Percentiles rank a stretch among this genome's conserved stretches.
Conservation (phyloP, 345 rosid species). For the Passiflora organensis region DNA sequence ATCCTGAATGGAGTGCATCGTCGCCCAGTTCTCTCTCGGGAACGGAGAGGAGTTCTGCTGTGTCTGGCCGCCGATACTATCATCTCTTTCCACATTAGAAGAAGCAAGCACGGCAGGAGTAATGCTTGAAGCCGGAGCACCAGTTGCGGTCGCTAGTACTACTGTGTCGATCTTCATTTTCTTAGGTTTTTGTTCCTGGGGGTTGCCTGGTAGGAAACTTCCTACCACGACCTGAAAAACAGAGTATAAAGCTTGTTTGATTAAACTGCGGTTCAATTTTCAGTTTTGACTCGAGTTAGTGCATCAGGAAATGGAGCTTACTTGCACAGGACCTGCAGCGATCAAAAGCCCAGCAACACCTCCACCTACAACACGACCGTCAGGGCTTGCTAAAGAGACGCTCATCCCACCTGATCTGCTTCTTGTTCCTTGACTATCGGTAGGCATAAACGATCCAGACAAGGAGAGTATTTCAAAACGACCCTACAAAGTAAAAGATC, state of each 20-base stretch:
- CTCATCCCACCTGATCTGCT: constrained; percentile 98
- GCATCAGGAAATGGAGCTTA: constrained; percentile 5
- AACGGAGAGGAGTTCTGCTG: constrained; percentile 33
- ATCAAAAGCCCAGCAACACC: constrained; percentile 86
- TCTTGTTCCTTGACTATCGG: constrained; percentile 69
- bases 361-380: constrained; percentile 96
- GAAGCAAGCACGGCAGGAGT: constrained; percentile 33
- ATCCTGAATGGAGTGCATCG: constrained; percentile 38
- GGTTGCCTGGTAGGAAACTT: constrained; percentile 71
- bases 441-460: constrained; percentile 98
- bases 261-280: background rate
- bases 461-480: constrained; percentile 93
- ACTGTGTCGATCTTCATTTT: constrained; percentile 45
- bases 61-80: constrained; percentile 6
- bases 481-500: constrained; percentile 44
- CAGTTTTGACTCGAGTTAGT: background rate
- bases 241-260: constrained; percentile 1
- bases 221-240: constrained; percentile 64
- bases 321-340: constrained; percentile 97
- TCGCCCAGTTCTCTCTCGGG: constrained; percentile 48
- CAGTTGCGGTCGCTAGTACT: constrained; percentile 25
- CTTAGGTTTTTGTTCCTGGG: constrained; percentile 58
- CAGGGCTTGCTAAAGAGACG: constrained; percentile 83
- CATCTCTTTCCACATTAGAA: constrained; percentile 34
- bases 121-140: constrained; percentile 14